Percentiles rank a stretch among this genome's conserved stretches.
These are phyloP conservation scores for Boletales sp. DNA, from an alignment of 768 basidiomycete genomes.

Conservation along the genomic window DNA sequence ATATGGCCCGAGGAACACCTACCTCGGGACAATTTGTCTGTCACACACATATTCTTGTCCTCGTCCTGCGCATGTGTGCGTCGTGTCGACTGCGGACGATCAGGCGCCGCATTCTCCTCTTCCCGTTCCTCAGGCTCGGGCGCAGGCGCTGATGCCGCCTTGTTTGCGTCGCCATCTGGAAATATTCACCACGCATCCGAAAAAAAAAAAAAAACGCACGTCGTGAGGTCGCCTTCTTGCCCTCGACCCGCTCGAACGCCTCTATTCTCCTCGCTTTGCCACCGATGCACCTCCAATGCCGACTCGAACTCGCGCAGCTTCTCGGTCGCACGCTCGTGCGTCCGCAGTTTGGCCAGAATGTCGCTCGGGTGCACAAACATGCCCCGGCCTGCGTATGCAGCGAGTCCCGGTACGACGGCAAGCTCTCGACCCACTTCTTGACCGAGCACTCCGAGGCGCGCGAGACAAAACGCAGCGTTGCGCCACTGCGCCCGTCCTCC, in stretches of 20 bases:
- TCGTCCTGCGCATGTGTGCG: constrained; percentile 1
- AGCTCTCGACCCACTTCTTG: constrained; percentile 64
- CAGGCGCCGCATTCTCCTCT: too few relatives aligned
- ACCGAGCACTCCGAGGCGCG: too few relatives aligned
- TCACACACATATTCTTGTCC: neutral
- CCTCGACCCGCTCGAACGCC: too few relatives aligned
- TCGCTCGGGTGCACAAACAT: constrained; percentile 84
- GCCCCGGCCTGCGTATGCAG: constrained; percentile 25
- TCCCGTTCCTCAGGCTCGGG: constrained; percentile 3
- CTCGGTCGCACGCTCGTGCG: constrained; percentile 75
- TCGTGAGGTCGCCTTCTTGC: too few relatives aligned
- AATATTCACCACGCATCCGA: neutral
- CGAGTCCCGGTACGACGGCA: too few relatives aligned
- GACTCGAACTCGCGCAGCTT: constrained; percentile 94
- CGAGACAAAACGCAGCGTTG: constrained; percentile 46
- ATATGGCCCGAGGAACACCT: too few relatives aligned
- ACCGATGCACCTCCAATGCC: constrained; percentile 75
- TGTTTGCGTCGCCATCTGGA: constrained; percentile 27
- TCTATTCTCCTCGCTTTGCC: too few relatives aligned
- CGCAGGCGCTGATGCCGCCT: constrained; percentile 8
- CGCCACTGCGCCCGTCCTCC: constrained; percentile 43
- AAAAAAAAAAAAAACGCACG: neutral
- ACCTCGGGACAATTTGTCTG: too few relatives aligned
- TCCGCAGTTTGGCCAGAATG: constrained; percentile 84
- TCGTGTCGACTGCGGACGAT: constrained; percentile 5